A percentile compares a stretch with the other conserved stretches of the same genome.
Evolutionary conservation across 2,329 filamentous ascomycete genomes (phyloP).

Genomic region (Neoascochyta sp.): DNA sequence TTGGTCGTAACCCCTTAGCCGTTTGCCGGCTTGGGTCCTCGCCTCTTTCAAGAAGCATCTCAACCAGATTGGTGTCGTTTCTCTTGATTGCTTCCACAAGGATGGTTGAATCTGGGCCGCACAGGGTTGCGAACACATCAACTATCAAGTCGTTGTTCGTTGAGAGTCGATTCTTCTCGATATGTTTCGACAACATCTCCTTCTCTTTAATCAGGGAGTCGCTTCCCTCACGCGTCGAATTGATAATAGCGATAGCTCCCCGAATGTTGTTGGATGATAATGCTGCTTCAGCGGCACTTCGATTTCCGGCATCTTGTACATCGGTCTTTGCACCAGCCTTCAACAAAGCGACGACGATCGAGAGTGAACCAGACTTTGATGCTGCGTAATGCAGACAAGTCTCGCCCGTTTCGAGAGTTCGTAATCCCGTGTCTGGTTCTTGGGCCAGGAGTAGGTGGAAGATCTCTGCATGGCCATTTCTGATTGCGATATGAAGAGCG

Average conservation of each 20-base stretch:
- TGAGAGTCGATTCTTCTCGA: constrained; percentile 26
- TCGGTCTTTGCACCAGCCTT: constrained; percentile 28
- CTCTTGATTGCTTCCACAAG: constrained; percentile 33
- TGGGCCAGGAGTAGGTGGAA: constrained; percentile 23
- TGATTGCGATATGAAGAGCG: constrained; percentile 31
- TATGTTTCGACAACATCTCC: constrained; percentile 29
- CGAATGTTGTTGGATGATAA: constrained; percentile 26
- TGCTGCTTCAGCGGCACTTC: constrained; percentile 28
- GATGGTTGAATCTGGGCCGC: constrained; percentile 31
- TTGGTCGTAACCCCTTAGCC: constrained; percentile 19
- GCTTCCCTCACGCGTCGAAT: constrained; percentile 23
- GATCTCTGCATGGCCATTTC: constrained; percentile 20
- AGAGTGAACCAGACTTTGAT: constrained; percentile 18
- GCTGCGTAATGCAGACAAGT: constrained; percentile 35
- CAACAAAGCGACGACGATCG: constrained; percentile 21
- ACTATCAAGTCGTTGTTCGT: constrained; percentile 33
- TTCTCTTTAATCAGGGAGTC: constrained; percentile 30
- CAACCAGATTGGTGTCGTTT: constrained; percentile 23
- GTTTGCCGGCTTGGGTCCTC: constrained; percentile 28
- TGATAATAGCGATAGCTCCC: constrained; percentile 31
- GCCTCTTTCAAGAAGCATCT: constrained; percentile 30
- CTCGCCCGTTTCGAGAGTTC: constrained; percentile 22
- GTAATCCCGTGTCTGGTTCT: constrained; percentile 19
- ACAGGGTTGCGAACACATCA: constrained; percentile 31
- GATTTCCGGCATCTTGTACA: constrained; percentile 13